Conservation (phyloP, 768 basidiomycete species). For the Udeniomyces megalosporus region DNA sequence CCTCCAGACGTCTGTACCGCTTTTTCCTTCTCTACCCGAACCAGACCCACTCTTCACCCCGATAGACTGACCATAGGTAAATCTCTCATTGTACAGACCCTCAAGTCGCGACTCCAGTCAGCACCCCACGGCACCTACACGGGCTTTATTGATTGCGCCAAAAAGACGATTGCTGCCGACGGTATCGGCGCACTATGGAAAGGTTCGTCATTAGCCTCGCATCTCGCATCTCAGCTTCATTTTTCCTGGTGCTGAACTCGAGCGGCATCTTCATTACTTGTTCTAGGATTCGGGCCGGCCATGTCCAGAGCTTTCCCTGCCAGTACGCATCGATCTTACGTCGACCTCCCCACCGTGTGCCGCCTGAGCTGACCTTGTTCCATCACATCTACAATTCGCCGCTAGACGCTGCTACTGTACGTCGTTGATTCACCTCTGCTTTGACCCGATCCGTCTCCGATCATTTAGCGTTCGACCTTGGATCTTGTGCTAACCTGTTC, state of each 20-base stretch:
- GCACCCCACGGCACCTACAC: slow-evolving; percentile 96
- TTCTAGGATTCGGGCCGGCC: slow-evolving; percentile 66
- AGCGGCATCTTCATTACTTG: too few species aligned
- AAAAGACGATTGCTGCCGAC: slow-evolving; percentile 79
- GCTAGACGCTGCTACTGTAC: too few species aligned
- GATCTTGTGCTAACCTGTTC: not conserved
- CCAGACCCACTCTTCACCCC: not conserved
- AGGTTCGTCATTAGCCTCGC: slow-evolving; percentile 32
- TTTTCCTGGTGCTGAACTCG: too few species aligned
- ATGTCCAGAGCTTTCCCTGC: slow-evolving; percentile 55
- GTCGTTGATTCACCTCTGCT: not conserved
- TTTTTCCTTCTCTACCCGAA: not conserved
- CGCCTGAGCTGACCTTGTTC: not conserved
- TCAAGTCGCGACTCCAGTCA: slow-evolving; percentile 90
- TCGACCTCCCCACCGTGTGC: not conserved
- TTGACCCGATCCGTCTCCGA: not conserved
- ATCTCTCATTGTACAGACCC: slow-evolving; percentile 42
- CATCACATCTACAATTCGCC: not conserved
- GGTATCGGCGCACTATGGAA: slow-evolving; percentile 82
- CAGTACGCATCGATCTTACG: not conserved
- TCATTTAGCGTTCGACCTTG: not conserved
- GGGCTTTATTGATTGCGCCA: slow-evolving; percentile 77
- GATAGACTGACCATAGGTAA: not conserved
- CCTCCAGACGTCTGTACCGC: slow-evolving; percentile 67
- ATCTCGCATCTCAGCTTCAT: too few species aligned